These are phyloP conservation scores for Ascochyta viciae-villosae DNA, from an alignment of 2,329 filamentous ascomycete genomes.

Conservation along the genomic window DNA sequence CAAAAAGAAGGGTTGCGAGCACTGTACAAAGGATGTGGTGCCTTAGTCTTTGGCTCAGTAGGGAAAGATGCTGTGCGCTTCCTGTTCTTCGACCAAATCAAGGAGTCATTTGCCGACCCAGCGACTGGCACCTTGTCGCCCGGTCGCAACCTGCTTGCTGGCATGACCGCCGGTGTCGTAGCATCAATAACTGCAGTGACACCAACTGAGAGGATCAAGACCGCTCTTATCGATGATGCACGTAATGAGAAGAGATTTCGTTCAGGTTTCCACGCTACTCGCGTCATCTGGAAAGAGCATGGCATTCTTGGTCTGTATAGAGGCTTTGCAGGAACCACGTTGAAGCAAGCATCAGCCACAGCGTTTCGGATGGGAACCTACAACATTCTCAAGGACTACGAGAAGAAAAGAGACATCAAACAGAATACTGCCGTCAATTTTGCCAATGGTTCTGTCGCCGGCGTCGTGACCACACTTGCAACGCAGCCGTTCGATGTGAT, in stretches of 20 bases:
- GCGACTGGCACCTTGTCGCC: slow-evolving; percentile 65
- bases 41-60: slow-evolving; percentile 66
- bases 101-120: slow-evolving; percentile 62
- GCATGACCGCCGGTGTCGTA: slow-evolving; percentile 68
- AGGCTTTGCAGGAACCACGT: slow-evolving; percentile 65
- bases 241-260: slow-evolving; percentile 58
- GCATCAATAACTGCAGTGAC: slow-evolving; percentile 71
- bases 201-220: slow-evolving; percentile 73
- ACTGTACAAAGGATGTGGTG: slow-evolving; percentile 69
- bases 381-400: slow-evolving; percentile 68
- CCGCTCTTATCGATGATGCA: slow-evolving; percentile 70
- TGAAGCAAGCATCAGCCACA: slow-evolving; percentile 69
- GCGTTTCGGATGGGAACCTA: slow-evolving; percentile 69
- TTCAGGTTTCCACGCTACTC: slow-evolving; percentile 59
- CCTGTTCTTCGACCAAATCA: slow-evolving; percentile 70
- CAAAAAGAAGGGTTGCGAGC: slow-evolving; percentile 63
- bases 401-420: slow-evolving; percentile 55
- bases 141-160: slow-evolving; percentile 65
- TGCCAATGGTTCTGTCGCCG: slow-evolving; percentile 66
- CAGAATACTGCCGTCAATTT: slow-evolving; percentile 65
- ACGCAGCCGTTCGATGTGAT: slow-evolving; percentile 70
- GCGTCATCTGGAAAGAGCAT: slow-evolving; percentile 58
- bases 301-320: slow-evolving; percentile 64
- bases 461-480: slow-evolving; percentile 64
- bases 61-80: slow-evolving; percentile 72